Percentiles rank a stretch among this genome's conserved stretches.
phyloP scores from a whole-genome alignment of 805 yeast species.

The Yarrowia keelungensis region DNA sequence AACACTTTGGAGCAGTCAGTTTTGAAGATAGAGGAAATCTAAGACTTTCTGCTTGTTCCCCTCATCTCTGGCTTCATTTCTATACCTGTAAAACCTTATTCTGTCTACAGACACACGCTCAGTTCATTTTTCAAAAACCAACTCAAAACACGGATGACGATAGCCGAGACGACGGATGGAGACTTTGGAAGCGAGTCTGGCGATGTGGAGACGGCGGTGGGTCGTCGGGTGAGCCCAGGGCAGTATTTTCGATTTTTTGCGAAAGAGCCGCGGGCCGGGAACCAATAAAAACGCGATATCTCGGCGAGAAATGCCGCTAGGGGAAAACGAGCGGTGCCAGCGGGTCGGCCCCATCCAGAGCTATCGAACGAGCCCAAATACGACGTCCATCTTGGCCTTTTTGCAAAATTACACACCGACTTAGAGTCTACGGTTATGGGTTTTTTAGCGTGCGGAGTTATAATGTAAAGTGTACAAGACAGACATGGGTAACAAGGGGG shows the following conservation, averaged over 20 bases:
- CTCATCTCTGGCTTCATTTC: no score
- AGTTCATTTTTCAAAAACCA: no score
- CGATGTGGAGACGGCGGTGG: neutral
- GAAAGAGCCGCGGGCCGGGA: no score
- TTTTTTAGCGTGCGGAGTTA: neutral
- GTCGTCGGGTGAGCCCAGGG: no score
- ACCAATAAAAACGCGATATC: neutral
- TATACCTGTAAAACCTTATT: no score
- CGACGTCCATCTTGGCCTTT: neutral
- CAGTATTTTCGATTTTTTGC: no score
- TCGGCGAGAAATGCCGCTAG: neutral
- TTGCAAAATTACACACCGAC: neutral
- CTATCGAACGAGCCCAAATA: neutral
- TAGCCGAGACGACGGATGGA: slow-evolving; percentile 22
- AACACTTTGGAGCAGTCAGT: no score
- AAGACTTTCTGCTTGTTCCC: no score
- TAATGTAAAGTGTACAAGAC: no score
- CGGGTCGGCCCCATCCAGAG: neutral
- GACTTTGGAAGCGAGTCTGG: slow-evolving; percentile 2
- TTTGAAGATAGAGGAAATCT: no score
- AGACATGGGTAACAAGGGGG: no score
- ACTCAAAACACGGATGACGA: neutral
- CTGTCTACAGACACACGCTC: no score
- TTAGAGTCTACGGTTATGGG: neutral
- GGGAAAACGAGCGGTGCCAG: neutral